Percentiles rank a stretch among this genome's conserved stretches.
phyloP scores from a whole-genome alignment of 2,329 filamentous ascomycete species.

The Colletotrichum tropicicola region DNA sequence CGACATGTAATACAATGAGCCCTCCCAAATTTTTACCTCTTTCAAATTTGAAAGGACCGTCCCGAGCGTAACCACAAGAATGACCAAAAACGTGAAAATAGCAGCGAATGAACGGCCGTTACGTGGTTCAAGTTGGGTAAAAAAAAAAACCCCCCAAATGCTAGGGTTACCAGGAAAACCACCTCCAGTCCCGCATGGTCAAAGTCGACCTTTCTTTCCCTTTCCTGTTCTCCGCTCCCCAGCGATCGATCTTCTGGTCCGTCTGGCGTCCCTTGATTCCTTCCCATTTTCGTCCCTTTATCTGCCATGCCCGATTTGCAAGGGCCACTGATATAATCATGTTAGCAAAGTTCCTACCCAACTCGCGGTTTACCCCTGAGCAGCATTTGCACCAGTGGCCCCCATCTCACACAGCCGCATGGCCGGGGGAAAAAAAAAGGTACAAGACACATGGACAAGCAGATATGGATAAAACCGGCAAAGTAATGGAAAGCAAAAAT shows the following conservation, averaged over 20 bases:
- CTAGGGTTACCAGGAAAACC: slow-evolving; percentile 16
- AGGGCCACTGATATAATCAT: slow-evolving; percentile 19
- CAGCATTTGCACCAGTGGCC: not conserved
- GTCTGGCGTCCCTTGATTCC: not conserved
- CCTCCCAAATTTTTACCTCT: slow-evolving; percentile 9
- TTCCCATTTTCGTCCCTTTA: not conserved
- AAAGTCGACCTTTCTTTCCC: not conserved
- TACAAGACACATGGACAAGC: not conserved
- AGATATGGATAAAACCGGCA: not conserved
- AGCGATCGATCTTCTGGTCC: not conserved
- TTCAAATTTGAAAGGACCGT: slow-evolving; percentile 5
- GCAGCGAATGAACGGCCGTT: slow-evolving; percentile 28
- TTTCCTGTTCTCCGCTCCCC: not conserved
- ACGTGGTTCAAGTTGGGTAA: slow-evolving; percentile 27
- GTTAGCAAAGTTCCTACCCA: slow-evolving; percentile 15
- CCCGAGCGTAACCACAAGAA: not conserved
- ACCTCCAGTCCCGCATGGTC: slow-evolving; percentile 22
- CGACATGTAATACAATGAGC: slow-evolving; percentile 7
- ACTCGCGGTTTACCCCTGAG: slow-evolving; percentile 12
- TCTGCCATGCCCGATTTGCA: not conserved
- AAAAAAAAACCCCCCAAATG: slow-evolving; percentile 7
- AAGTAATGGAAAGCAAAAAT: not conserved
- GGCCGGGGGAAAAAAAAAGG: not conserved
- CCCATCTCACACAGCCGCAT: not conserved
- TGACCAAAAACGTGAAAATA: not conserved